Percentiles rank a stretch among this genome's conserved stretches.
These are phyloP conservation scores for Trametes versicolor DNA, from an alignment of 1,284 basidiomycete genomes.

Conservation along the genomic window DNA sequence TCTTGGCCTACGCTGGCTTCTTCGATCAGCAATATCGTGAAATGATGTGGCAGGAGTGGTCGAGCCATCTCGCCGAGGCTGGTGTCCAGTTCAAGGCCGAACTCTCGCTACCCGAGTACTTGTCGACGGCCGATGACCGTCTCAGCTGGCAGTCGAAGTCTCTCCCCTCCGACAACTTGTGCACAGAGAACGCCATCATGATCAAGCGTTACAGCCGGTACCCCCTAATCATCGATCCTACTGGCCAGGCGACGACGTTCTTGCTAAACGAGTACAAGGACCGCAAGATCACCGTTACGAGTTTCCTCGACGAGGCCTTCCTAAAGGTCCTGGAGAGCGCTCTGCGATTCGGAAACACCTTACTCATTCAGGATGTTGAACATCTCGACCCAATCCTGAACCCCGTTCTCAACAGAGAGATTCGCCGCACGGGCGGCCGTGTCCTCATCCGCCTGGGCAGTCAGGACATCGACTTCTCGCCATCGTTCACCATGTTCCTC, in stretches of 20 bases:
- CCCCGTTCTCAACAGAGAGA: slow-evolving; percentile 97
- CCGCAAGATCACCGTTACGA: slow-evolving; percentile 97
- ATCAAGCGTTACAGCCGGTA: slow-evolving; percentile 98
- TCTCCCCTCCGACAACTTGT: slow-evolving; percentile 94
- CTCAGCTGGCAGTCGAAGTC: slow-evolving; percentile 96
- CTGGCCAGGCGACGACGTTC: slow-evolving; percentile 97
- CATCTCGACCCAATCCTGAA: slow-evolving; percentile 98
- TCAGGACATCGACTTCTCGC: slow-evolving; percentile 99
- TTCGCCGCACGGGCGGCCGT: slow-evolving; percentile 94
- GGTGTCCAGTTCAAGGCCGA: slow-evolving; percentile 94
- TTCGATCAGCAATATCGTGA: slow-evolving; percentile 99
- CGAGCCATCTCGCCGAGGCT: slow-evolving; percentile 87
- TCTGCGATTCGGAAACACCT: slow-evolving; percentile 97
- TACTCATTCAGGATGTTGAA: slow-evolving; percentile 98
- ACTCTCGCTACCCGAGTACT: slow-evolving; percentile 93
- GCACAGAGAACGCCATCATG: slow-evolving; percentile 99
- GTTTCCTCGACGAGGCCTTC: slow-evolving; percentile 99
- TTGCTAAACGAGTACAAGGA: slow-evolving; percentile 95
- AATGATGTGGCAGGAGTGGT: slow-evolving; percentile 97
- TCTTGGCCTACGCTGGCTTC: slow-evolving; percentile 97
- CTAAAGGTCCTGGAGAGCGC: slow-evolving; percentile 98
- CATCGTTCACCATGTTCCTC: slow-evolving; percentile 99
- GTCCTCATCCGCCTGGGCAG: slow-evolving; percentile 98
- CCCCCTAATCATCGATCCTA: slow-evolving; percentile 98
- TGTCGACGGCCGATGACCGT: slow-evolving; percentile 97